Evolutionary conservation across 2,329 filamentous ascomycete species (phyloP), one percentile per base, ranked within the genome.

Genomic region (Fusarium sambucinum): DNA sequence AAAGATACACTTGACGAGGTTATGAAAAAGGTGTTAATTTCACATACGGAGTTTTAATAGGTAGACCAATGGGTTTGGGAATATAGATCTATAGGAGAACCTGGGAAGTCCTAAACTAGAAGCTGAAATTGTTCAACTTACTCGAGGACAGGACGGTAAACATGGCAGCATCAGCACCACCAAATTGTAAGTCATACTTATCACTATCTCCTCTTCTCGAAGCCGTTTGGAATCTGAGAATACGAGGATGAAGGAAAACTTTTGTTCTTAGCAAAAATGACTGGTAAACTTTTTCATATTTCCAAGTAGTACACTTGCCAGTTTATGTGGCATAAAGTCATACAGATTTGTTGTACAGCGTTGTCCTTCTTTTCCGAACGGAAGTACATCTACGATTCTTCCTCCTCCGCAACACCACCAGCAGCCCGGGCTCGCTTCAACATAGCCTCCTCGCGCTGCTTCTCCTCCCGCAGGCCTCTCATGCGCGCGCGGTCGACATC

Each of bases 391-490:
- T 65, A 77, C 29, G 67, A 67, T 46, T 74, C 74, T 47, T 79
- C 75, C 33, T 78, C 73, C 42, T 80, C 78, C 2, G 70, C 73
- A 68, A 78, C 69, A n/a, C 78, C 79, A 37, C 77, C 77, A 29
- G 77, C 78, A n/a, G 76, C 80, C 45, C 79, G 74, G 29, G 81
- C 81, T 62, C 77, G 75, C 76, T 77, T 79, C 68, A 82, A 51
- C 79, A 82, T 80, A 27, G 79, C 86, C 79, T 87, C 84, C 79
- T 93, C 89, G 74, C 84, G 85, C 80, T 86, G 86, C 80, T 85
- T 84, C 77, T 85, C 85, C 33, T 85, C 82, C 63, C 86, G 80
- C 56, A 84, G 81, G 69, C 84, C 84, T 73, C 80, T 78, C 66
- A 86, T 82, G 58, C 84, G 79, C 66, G 84, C 82, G 21, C 87